A percentile compares a stretch with the other conserved stretches of the same genome.
Conservation (phyloP, 257 asterid genomes). For the Nicotiana sylvestris region DNA sequence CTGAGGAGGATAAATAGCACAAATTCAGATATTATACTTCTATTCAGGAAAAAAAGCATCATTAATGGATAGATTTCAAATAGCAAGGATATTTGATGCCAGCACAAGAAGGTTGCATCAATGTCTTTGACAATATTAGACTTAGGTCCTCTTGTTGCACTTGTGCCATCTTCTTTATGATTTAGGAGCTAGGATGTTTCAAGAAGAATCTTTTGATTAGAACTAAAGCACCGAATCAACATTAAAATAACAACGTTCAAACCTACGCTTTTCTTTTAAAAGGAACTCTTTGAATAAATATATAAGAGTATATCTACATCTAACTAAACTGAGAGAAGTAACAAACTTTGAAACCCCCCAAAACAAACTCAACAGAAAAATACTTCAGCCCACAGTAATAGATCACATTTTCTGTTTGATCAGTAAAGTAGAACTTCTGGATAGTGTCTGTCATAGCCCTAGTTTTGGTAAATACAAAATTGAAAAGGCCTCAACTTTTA, state of each 20-base stretch:
- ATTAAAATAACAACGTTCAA: background rate
- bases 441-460: background rate
- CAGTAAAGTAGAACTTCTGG: background rate
- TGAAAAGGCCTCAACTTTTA: background rate
- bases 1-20: background rate
- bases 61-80: background rate
- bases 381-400: background rate
- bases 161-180: background rate
- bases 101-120: background rate
- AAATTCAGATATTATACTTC: background rate
- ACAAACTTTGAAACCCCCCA: background rate
- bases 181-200: background rate
- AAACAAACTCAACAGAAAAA: background rate
- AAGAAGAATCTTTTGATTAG: background rate
- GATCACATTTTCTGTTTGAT: background rate
- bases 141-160: background rate
- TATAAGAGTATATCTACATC: background rate
- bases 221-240: background rate
- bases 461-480: background rate
- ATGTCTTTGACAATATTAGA: background rate
- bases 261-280: background rate
- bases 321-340: background rate
- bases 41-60: background rate
- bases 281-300: background rate
- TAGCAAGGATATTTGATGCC: background rate